Base-by-base conservation (phyloP, 2,329 filamentous ascomycete genomes). In the Rhynchosporium secalis region DNA sequence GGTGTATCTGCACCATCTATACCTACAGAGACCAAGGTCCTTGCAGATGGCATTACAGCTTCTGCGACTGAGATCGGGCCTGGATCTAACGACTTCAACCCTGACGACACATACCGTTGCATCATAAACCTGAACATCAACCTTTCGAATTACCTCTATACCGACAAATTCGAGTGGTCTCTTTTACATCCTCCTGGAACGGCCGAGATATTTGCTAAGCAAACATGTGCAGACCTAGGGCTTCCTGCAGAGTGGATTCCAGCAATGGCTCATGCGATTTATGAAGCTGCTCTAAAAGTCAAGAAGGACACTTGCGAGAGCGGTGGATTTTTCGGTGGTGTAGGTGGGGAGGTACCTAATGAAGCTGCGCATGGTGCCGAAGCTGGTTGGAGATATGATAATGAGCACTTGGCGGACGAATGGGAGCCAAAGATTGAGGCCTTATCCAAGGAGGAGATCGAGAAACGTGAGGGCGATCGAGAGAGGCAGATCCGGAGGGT, bases 111-210 rank as follows among this genome's bases (percentile, higher is more conserved):
- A 2, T 97, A 98, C 76, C 87, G 95, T 55, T 98, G 95, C 74
- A 89, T 98, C 70, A 88, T 99, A 69, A 91, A 86, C 49, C 80
- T 99, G 49, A 96, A 90, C 73, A 90, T 99, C 72, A 97, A 96
- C 72, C 83, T 98, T 28, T 88, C 92, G 58, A 96, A 96, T 61
- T 88, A 90, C 70, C 83, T 98, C 12, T 98, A 97, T 76, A 96
- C 91, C 3, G 95, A 99, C 80, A 96, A 93, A 73, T 98, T 99
- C 67, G 94, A 98, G 75, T 98, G 94, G 94, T 98, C 94, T 4
- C 80, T 99, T 26, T 81, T 96, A 20, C 93, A 98, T 72, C 92
- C 93, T 2, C 90, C 92, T 1, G 94, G 94, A 28, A 92, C 94
- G 47, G 92, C 95, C 0, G 94, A 99, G 75, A 86, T 89, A 12